These are phyloP conservation scores for Penicillium janthinellum DNA, from an alignment of 2,329 filamentous ascomycete species.

Conservation along the genomic window DNA sequence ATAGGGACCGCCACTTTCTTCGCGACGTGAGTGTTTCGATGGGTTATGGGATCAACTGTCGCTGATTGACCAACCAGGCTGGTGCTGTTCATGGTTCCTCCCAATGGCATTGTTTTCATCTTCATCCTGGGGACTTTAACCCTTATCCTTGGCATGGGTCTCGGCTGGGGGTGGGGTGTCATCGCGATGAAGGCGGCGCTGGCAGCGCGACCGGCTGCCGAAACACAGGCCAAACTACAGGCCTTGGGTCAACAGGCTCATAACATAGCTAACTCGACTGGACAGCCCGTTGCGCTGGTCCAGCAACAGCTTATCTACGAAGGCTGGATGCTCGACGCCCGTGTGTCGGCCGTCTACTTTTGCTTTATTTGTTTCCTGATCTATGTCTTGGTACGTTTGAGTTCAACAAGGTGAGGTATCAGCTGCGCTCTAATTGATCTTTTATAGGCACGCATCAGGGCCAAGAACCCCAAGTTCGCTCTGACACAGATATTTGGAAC, in stretches of 20 bases:
- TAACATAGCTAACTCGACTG: constrained; percentile 39
- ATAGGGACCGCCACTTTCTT: constrained; percentile 53
- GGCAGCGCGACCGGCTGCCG: constrained; percentile 44
- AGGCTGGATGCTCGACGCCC: constrained; percentile 53
- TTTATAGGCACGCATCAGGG: constrained; percentile 47
- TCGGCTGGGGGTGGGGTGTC: constrained; percentile 55
- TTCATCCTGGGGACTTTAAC: constrained; percentile 49
- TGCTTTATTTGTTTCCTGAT: constrained; percentile 49
- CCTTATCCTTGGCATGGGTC: constrained; percentile 50
- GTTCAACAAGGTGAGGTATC: background rate
- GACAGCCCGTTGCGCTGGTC: constrained; percentile 30
- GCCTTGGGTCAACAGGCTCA: constrained; percentile 37
- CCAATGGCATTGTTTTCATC: constrained; percentile 50
- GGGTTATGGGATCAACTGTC: background rate
- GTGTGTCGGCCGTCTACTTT: constrained; percentile 44
- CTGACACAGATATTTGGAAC: constrained; percentile 51
- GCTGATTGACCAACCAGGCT: constrained; percentile 26
- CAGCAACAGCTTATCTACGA: constrained; percentile 45
- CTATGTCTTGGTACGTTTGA: constrained; percentile 41
- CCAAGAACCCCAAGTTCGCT: constrained; percentile 49
- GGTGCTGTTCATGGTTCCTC: constrained; percentile 51
- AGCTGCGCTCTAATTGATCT: background rate
- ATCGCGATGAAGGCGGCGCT: constrained; percentile 53
- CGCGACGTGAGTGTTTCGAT: constrained; percentile 29
- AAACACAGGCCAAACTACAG: constrained; percentile 39